A percentile compares a stretch with the other conserved stretches of the same genome.
phyloP scores from a whole-genome alignment of 2,329 filamentous ascomycete genomes.

The Cladosporium sp. region DNA sequence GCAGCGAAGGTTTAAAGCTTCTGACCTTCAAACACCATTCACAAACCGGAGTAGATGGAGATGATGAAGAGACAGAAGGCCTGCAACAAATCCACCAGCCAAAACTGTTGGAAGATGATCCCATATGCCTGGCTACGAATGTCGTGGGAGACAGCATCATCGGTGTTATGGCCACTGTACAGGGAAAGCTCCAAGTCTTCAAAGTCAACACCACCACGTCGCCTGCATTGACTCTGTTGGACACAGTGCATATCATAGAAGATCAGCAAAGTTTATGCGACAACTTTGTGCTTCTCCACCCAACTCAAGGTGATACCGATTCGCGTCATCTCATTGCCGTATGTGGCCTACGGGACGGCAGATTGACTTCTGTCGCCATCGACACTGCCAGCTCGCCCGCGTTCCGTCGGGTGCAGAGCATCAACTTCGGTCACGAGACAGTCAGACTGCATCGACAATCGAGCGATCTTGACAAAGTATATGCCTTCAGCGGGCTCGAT shows the following conservation, averaged over 20 bases:
- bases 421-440: constrained; percentile 23
- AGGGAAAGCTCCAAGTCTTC: constrained; percentile 15
- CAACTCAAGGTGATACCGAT: not conserved
- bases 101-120: constrained; percentile 3
- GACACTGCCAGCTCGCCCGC: not conserved
- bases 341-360: constrained; percentile 29
- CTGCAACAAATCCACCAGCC: not conserved
- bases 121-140: constrained; percentile 15
- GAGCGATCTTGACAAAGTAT: constrained; percentile 16
- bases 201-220: not conserved
- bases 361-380: constrained; percentile 18
- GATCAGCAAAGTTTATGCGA: constrained; percentile 20
- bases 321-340: constrained; percentile 15
- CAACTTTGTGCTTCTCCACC: constrained; percentile 20
- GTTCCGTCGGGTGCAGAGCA: constrained; percentile 13
- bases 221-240: not conserved
- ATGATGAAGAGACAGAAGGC: not conserved
- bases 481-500: constrained; percentile 24
- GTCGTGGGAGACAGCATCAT: constrained; percentile 4
- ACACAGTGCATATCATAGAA: not conserved
- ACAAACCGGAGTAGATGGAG: not conserved
- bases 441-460: constrained; percentile 21
- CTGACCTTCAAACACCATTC: constrained; percentile 1
- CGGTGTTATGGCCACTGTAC: constrained; percentile 14
- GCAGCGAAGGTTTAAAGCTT: constrained; percentile 13